These are phyloP conservation scores for Collybiopsis luxurians DNA, from an alignment of 768 basidiomycete genomes.

Conservation along the genomic window DNA sequence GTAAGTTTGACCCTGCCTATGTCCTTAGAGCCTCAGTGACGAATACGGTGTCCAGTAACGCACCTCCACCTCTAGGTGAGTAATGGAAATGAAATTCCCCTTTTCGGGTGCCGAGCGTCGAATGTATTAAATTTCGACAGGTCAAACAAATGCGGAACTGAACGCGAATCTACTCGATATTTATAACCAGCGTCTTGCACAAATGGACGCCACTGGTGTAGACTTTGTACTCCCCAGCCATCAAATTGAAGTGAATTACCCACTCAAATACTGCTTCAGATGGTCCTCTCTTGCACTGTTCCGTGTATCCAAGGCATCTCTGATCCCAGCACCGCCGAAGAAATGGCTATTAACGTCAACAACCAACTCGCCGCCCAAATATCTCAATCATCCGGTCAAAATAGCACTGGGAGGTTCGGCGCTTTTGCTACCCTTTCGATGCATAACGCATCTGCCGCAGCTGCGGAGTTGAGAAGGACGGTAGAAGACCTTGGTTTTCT, in stretches of 20 bases:
- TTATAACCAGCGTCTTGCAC: slow-evolving; percentile 1
- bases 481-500: slow-evolving; percentile 39
- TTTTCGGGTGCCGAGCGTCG: too few relatives aligned
- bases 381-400: background rate
- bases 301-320: slow-evolving; percentile 20
- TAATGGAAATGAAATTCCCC: too few relatives aligned
- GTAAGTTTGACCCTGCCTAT: too few relatives aligned
- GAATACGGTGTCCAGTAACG: too few relatives aligned
- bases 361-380: slow-evolving; percentile 19
- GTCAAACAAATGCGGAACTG: background rate
- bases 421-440: slow-evolving; percentile 41
- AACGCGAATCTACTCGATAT: slow-evolving; percentile 6
- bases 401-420: slow-evolving; percentile 25
- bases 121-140: background rate
- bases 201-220: slow-evolving; percentile 2
- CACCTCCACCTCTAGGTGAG: background rate
- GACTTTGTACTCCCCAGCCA: background rate
- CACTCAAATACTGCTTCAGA: background rate
- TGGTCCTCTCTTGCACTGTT: slow-evolving; percentile 9
- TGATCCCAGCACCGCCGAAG: slow-evolving; percentile 6
- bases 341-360: slow-evolving; percentile 33
- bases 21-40: too few relatives aligned
- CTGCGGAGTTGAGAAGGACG: slow-evolving; percentile 34
- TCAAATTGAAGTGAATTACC: too few relatives aligned
- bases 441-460: slow-evolving; percentile 41